phyloP scores from a whole-genome alignment of 1,284 basidiomycete species.

The Rhodotorula sp. region DNA sequence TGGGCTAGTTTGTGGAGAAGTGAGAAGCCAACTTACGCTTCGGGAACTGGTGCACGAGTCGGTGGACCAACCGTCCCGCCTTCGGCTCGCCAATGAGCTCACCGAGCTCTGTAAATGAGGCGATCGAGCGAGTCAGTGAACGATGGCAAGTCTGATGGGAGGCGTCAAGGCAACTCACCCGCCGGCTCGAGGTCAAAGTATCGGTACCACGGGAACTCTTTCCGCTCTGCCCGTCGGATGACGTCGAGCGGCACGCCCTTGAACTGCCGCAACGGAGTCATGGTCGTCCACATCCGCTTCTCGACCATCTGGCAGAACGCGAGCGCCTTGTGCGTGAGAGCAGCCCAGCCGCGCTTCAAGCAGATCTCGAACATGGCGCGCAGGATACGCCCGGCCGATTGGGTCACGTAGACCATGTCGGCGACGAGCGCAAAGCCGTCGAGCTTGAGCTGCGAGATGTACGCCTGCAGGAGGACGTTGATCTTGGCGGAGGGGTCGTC shows the following conservation, averaged over 20 bases:
- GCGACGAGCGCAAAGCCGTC: constrained; percentile 95
- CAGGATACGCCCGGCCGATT: constrained; percentile 66
- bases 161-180: constrained; percentile 37
- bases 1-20: neutral
- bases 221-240: constrained; percentile 88
- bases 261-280: constrained; percentile 97
- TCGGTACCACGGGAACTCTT: constrained; percentile 97
- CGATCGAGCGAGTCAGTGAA: neutral
- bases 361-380: constrained; percentile 99
- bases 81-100: constrained; percentile 88
- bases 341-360: constrained; percentile 95
- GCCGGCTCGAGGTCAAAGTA: constrained; percentile 78
- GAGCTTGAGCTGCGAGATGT: constrained; percentile 90
- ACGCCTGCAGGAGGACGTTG: constrained; percentile 93
- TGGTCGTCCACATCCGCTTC: constrained; percentile 80
- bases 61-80: constrained; percentile 85
- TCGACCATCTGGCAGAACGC: constrained; percentile 94
- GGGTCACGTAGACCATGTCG: constrained; percentile 74
- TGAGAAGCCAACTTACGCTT: constrained; percentile 64
- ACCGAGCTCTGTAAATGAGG: constrained; percentile 67
- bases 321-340: constrained; percentile 84
- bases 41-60: constrained; percentile 95
- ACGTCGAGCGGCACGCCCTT: constrained; percentile 84
- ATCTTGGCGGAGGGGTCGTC: constrained; percentile 97
- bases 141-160: neutral